A percentile compares a stretch with the other conserved stretches of the same genome.
These are phyloP conservation scores for Boletus rubropictus DNA, from an alignment of 768 basidiomycete genomes.

Conservation along the genomic window DNA sequence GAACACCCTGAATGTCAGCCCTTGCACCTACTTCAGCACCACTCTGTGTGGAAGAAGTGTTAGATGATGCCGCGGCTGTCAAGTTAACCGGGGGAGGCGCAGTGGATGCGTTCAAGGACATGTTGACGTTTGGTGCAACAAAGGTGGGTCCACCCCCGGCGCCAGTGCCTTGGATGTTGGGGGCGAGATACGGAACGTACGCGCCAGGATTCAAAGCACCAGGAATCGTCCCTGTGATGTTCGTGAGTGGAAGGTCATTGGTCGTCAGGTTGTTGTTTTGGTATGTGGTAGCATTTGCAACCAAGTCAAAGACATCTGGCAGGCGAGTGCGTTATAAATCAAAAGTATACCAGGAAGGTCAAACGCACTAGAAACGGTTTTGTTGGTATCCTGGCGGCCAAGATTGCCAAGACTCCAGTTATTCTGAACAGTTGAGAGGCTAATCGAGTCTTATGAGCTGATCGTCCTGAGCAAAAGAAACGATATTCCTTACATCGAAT, in stretches of 20 bases:
- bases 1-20: slow-evolving; percentile 2
- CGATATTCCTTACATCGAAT: slow-evolving; percentile 35
- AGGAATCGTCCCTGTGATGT: slow-evolving; percentile 37
- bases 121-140: slow-evolving; percentile 32
- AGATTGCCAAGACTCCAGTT: slow-evolving; percentile 61
- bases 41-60: neutral
- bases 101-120: slow-evolving; percentile 27
- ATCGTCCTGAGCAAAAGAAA: neutral
- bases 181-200: slow-evolving; percentile 43
- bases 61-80: slow-evolving; percentile 16
- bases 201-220: slow-evolving; percentile 39
- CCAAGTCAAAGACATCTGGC: slow-evolving; percentile 47
- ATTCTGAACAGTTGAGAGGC: slow-evolving; percentile 48
- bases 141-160: slow-evolving; percentile 42
- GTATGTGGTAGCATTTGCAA: slow-evolving; percentile 45
- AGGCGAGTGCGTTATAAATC: neutral
- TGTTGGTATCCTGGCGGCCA: slow-evolving; percentile 52
- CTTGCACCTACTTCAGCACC: neutral
- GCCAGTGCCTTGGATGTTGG: slow-evolving; percentile 34
- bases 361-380: slow-evolving; percentile 26
- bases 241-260: slow-evolving; percentile 31
- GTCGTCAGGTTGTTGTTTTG: slow-evolving; percentile 31
- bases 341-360: neutral
- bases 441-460: slow-evolving; percentile 5
- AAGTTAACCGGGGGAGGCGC: slow-evolving; percentile 40